These are phyloP conservation scores for Colletotrichum sp. DNA, from an alignment of 2,329 filamentous ascomycete genomes.

Conservation along the genomic window DNA sequence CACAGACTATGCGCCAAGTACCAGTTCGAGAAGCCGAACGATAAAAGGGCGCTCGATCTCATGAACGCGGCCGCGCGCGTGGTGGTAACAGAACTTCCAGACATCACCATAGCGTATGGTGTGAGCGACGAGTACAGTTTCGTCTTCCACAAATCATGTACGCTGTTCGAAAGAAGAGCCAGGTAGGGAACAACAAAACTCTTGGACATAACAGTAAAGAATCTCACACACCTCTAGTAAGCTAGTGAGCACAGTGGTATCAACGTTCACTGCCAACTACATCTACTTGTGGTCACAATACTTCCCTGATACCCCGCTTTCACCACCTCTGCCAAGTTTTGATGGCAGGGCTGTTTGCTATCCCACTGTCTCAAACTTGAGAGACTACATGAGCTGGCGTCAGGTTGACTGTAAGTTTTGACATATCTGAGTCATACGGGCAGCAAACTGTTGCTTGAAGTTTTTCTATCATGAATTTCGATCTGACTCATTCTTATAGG, in stretches of 20 bases:
- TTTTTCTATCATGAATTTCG: background rate
- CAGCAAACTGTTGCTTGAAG: background rate
- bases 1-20: conserved; percentile 83
- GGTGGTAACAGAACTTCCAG: conserved; percentile 82
- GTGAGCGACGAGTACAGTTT: conserved; percentile 97
- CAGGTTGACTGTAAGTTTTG: conserved; percentile 84
- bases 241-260: conserved; percentile 87
- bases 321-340: conserved; percentile 83
- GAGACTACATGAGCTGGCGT: conserved; percentile 96
- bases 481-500: conserved; percentile 51
- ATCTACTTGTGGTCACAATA: conserved; percentile 78
- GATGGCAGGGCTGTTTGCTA: conserved; percentile 93
- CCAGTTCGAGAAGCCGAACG: conserved; percentile 90
- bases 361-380: conserved; percentile 79
- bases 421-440: background rate
- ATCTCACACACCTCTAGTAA: conserved; percentile 64
- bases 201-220: background rate
- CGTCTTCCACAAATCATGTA: conserved; percentile 82
- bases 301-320: conserved; percentile 75
- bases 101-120: conserved; percentile 88
- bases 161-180: conserved; percentile 83
- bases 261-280: conserved; percentile 93
- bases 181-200: conserved; percentile 56
- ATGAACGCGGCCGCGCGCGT: conserved; percentile 94
- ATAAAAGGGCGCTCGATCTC: conserved; percentile 82